phyloP scores from a whole-genome alignment of 495 filamentous ascomycete genomes.

The Rhizodiscina lignyota region DNA sequence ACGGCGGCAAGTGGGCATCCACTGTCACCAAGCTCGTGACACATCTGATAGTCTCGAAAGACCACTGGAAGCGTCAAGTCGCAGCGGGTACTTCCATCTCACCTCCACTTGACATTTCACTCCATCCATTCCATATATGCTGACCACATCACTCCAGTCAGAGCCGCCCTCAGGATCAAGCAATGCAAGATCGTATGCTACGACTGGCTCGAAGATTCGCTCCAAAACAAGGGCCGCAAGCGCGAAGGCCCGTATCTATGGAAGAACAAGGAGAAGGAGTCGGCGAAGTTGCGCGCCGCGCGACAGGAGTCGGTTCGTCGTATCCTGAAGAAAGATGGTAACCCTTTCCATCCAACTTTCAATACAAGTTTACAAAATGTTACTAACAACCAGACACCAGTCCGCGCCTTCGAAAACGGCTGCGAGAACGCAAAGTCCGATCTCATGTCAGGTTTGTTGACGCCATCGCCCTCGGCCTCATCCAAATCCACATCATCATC shows the following conservation, averaged over 20 bases:
- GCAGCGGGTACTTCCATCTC: slow-evolving; percentile 27
- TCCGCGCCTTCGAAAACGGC: no score
- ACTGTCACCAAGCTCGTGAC: slow-evolving; percentile 30
- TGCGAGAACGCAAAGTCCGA: no score
- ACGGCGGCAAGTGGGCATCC: slow-evolving; percentile 31
- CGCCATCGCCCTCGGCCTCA: no score
- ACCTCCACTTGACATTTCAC: background rate
- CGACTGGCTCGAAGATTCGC: slow-evolving; percentile 45
- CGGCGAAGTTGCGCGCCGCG: no score
- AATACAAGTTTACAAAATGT: no score
- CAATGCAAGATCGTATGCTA: slow-evolving; percentile 30
- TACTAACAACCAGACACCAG: no score
- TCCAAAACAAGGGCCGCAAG: slow-evolving; percentile 21
- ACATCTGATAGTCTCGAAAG: slow-evolving; percentile 38
- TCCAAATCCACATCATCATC: no score
- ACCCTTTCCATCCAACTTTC: no score
- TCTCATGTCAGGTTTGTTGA: no score
- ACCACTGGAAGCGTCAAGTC: slow-evolving; percentile 30
- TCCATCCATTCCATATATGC: background rate
- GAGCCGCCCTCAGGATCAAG: background rate
- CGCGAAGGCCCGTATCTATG: slow-evolving; percentile 26
- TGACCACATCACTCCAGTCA: background rate
- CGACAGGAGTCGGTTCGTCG: no score
- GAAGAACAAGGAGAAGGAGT: no score
- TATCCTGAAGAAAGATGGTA: no score